These are phyloP conservation scores for Daldinia loculata DNA, from an alignment of 495 filamentous ascomycete species.

Conservation along the genomic window DNA sequence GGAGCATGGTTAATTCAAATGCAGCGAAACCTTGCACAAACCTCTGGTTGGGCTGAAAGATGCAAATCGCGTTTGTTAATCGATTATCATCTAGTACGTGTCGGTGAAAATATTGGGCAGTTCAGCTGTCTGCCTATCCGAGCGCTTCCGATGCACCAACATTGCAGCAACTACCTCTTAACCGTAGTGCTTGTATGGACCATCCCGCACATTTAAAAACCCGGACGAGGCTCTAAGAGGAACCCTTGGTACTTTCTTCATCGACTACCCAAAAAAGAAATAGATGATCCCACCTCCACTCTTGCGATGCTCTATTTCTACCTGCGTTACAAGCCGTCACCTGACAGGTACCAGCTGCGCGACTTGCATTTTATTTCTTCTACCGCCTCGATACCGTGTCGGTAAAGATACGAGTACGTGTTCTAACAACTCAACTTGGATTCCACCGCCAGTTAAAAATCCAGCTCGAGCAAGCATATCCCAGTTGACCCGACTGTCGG, in stretches of 20 bases:
- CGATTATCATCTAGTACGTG: constrained; percentile 21
- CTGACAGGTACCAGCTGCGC: constrained; percentile 39
- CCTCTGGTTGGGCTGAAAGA: constrained; percentile 31
- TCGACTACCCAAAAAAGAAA: constrained; percentile 6
- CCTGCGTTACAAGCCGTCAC: constrained; percentile 19
- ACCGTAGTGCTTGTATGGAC: constrained; percentile 11
- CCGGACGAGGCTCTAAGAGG: constrained; percentile 24
- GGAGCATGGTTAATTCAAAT: constrained; percentile 31
- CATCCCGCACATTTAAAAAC: constrained; percentile 22
- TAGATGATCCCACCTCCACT: constrained; percentile 23
- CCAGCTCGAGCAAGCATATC: constrained; percentile 15
- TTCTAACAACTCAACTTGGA: constrained; percentile 12
- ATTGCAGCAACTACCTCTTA: constrained; percentile 6
- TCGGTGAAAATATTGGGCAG: constrained; percentile 42
- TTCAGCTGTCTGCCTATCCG: constrained; percentile 36
- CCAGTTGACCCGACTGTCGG: constrained; percentile 28
- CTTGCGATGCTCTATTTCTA: background rate
- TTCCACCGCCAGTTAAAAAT: constrained; percentile 31
- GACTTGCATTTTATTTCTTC: constrained; percentile 25
- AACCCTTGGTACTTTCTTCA: constrained; percentile 18
- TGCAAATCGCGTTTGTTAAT: constrained; percentile 35
- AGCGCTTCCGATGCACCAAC: constrained; percentile 33
- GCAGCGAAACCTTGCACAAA: constrained; percentile 37
- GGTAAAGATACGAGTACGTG: constrained; percentile 4
- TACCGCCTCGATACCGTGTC: constrained; percentile 10